Conservation (phyloP, 352 stramenopile genomes). For the Phytopythium litorale region DNA sequence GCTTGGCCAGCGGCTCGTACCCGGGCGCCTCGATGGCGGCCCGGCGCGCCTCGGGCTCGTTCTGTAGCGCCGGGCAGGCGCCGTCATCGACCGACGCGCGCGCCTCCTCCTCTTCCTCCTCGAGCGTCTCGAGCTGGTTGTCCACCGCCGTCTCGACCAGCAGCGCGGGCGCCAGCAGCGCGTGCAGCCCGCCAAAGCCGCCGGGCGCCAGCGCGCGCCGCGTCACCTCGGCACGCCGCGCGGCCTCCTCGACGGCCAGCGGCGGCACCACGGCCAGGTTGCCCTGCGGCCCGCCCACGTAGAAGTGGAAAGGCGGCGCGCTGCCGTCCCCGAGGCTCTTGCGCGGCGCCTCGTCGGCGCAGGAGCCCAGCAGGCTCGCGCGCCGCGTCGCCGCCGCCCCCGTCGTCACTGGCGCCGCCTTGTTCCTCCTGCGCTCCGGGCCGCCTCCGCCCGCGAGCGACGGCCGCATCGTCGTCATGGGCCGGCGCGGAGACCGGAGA, state of each 20-base stretch:
- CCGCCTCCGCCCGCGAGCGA: slow-evolving; percentile 5
- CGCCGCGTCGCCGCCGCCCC: slow-evolving; percentile 12
- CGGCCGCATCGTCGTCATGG: neutral
- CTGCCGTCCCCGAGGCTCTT: slow-evolving; percentile 1
- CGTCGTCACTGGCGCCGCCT: slow-evolving; percentile 36
- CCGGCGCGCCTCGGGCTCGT: neutral
- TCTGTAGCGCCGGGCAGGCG: neutral
- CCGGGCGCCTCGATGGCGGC: neutral
- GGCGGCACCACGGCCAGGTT: slow-evolving; percentile 20
- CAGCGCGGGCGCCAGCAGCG: slow-evolving; percentile 18
- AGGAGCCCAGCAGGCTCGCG: slow-evolving; percentile 24
- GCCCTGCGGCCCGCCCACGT: slow-evolving; percentile 21
- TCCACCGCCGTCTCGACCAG: slow-evolving; percentile 16
- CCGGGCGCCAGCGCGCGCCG: slow-evolving; percentile 7
- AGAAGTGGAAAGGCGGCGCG: slow-evolving; percentile 30
- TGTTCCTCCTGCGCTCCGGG: slow-evolving; percentile 22
- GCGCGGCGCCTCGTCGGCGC: slow-evolving; percentile 9
- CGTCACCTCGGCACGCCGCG: slow-evolving; percentile 18
- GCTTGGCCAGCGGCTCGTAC: neutral
- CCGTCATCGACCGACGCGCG: slow-evolving; percentile 16
- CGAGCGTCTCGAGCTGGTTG: slow-evolving; percentile 30
- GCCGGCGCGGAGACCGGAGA: neutral
- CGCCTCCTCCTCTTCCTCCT: slow-evolving; percentile 34
- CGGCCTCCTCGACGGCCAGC: slow-evolving; percentile 21
- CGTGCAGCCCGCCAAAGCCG: slow-evolving; percentile 26